A percentile compares a stretch with the other conserved stretches of the same genome.
These are phyloP conservation scores for Magnusiomyces tetraspermus DNA, from an alignment of 1,139 yeast genomes.

Conservation along the genomic window DNA sequence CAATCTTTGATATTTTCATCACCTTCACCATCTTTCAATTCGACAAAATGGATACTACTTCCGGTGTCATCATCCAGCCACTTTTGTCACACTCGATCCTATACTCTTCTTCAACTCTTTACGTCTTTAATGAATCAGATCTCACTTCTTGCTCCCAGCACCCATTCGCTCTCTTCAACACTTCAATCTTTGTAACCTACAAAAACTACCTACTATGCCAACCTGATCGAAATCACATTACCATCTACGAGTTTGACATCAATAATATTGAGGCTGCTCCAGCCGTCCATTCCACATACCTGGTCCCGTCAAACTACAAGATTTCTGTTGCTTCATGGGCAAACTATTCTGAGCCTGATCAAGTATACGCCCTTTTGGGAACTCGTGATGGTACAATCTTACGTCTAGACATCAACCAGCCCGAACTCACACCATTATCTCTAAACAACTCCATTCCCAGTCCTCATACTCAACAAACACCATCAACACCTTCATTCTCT, in stretches of 20 bases:
- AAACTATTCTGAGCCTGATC: background rate
- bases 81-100: constrained; percentile 9
- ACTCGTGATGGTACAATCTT: constrained; percentile 13
- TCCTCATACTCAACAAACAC: too few species aligned
- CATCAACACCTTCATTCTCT: background rate
- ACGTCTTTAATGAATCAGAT: constrained; percentile 5
- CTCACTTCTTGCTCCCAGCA: constrained; percentile 1
- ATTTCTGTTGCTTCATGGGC: constrained; percentile 15
- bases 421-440: background rate
- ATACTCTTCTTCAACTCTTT: constrained; percentile 7
- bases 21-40: too few species aligned
- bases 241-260: constrained; percentile 7
- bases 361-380: constrained; percentile 11
- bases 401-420: constrained; percentile 5
- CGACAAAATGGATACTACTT: constrained; percentile 8
- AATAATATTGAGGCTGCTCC: background rate
- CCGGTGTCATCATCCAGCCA: constrained; percentile 8
- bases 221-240: constrained; percentile 6
- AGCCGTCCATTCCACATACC: background rate
- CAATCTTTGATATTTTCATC: too few species aligned
- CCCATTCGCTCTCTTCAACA: constrained; percentile 9
- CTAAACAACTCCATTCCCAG: background rate
- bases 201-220: constrained; percentile 10
- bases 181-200: constrained; percentile 8
- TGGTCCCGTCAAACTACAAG: constrained; percentile 6